Evolutionary conservation across 768 basidiomycete genomes (phyloP).

Genomic region (Lepiota brunneoincarnata): DNA sequence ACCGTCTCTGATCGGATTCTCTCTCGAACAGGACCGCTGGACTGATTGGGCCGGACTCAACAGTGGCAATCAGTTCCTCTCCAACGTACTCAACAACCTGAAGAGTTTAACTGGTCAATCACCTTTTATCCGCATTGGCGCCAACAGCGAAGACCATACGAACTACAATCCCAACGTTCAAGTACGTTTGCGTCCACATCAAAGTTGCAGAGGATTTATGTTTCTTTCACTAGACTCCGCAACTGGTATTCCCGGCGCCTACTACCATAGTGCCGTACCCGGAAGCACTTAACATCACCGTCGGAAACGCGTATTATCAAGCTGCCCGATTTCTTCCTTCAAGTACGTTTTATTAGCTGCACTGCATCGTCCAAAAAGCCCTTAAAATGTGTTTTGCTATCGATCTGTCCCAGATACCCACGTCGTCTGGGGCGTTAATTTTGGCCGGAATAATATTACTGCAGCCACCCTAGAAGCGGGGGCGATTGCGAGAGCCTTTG

Average conservation of each 20-base stretch:
- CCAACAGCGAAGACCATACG: slow-evolving; percentile 57
- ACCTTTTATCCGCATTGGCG: slow-evolving; percentile 60
- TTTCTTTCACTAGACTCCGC: slow-evolving; percentile 18
- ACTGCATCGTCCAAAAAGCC: neutral
- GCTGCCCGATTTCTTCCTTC: slow-evolving; percentile 49
- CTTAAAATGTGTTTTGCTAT: neutral
- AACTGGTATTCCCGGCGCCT: slow-evolving; percentile 47
- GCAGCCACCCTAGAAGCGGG: slow-evolving; percentile 44
- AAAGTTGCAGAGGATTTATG: neutral
- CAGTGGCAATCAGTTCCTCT: slow-evolving; percentile 55
- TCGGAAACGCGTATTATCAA: slow-evolving; percentile 56
- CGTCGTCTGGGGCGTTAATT: slow-evolving; percentile 67
- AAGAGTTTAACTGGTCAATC: slow-evolving; percentile 47
- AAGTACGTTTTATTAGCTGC: slow-evolving; percentile 26
- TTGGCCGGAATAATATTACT: slow-evolving; percentile 53
- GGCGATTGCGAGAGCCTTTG: slow-evolving; percentile 48
- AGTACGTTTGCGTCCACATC: slow-evolving; percentile 26
- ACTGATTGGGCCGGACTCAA: slow-evolving; percentile 60
- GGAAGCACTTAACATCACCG: slow-evolving; percentile 58
- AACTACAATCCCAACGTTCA: slow-evolving; percentile 46
- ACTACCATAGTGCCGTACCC: slow-evolving; percentile 58
- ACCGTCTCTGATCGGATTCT: slow-evolving; percentile 56
- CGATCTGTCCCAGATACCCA: slow-evolving; percentile 41
- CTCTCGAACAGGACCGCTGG: slow-evolving; percentile 72
- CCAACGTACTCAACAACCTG: slow-evolving; percentile 57